Conservation (phyloP, 176 grass and related monocot genomes). For the Oryza nivara region DNA sequence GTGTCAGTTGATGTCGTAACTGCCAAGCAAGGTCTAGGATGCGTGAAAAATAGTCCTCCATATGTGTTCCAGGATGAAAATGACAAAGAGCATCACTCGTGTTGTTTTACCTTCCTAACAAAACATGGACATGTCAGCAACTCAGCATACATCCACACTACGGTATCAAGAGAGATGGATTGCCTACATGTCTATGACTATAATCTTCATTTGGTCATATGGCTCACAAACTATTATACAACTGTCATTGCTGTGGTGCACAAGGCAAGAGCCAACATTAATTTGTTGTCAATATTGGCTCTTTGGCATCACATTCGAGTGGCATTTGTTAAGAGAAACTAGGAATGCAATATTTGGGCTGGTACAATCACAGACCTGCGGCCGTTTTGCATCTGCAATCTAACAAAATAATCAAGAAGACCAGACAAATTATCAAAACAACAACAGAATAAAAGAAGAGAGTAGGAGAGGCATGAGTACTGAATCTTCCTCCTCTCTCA, state of each 20-base stretch:
- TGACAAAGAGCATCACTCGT: constrained; percentile 14
- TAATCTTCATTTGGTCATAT: no score
- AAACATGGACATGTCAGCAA: constrained; percentile 18
- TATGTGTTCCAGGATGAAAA: constrained; percentile 35
- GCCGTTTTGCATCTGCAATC: background rate
- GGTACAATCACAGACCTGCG: background rate
- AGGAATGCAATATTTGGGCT: background rate
- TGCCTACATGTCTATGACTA: no score
- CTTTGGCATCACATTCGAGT: background rate
- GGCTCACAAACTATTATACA: background rate
- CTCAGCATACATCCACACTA: constrained; percentile 1
- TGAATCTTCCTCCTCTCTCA: background rate
- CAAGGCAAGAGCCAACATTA: background rate
- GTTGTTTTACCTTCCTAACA: constrained; percentile 43
- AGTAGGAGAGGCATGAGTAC: background rate
- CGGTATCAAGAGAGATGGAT: no score
- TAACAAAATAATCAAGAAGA: background rate
- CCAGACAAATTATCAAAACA: background rate
- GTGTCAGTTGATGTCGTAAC: constrained; percentile 57
- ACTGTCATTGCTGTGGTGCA: background rate
- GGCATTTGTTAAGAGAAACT: background rate
- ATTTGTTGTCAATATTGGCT: background rate
- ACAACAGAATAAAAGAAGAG: background rate
- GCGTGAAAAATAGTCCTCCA: constrained; percentile 68
- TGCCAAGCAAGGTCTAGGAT: constrained; percentile 66